Evolutionary conservation across 306 rosid genomes (phyloP).

Genomic region (Cicer pinnatifidum): DNA sequence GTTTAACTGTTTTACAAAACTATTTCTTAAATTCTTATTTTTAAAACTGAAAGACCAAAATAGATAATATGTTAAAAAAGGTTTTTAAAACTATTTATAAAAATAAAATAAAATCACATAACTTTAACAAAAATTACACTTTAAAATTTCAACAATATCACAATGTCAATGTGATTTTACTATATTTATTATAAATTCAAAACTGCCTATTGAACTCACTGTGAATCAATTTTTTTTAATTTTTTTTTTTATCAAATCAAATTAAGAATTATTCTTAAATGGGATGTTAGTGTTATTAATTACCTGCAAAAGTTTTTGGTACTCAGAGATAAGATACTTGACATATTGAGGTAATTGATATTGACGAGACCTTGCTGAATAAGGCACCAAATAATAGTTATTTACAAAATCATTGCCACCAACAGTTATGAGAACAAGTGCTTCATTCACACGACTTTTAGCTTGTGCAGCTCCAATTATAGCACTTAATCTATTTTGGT

Average conservation of each 20-base stretch:
- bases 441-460: conserved; percentile 49
- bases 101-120: too few species aligned
- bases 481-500: conserved; percentile 56
- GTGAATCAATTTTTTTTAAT: too few species aligned
- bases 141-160: too few species aligned
- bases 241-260: background rate
- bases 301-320: conserved; percentile 61
- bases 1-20: too few species aligned
- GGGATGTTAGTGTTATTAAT: conserved; percentile 8
- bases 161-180: too few species aligned
- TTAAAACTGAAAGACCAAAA: too few species aligned
- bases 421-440: conserved; percentile 62
- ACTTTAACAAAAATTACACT: too few species aligned
- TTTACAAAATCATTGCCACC: conserved; percentile 94
- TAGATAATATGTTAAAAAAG: too few species aligned
- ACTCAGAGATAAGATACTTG: conserved; percentile 61
- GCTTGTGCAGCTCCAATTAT: conserved; percentile 55
- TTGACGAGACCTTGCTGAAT: conserved; percentile 75
- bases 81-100: too few species aligned
- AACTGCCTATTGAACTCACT: too few species aligned
- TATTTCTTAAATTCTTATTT: too few species aligned
- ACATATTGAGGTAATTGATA: conserved; percentile 66
- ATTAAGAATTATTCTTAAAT: background rate
- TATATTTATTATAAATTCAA: too few species aligned
- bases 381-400: conserved; percentile 73